Evolutionary conservation across 23 red algal genomes (phyloP).

Genomic region (Gracilaria domingensis): DNA sequence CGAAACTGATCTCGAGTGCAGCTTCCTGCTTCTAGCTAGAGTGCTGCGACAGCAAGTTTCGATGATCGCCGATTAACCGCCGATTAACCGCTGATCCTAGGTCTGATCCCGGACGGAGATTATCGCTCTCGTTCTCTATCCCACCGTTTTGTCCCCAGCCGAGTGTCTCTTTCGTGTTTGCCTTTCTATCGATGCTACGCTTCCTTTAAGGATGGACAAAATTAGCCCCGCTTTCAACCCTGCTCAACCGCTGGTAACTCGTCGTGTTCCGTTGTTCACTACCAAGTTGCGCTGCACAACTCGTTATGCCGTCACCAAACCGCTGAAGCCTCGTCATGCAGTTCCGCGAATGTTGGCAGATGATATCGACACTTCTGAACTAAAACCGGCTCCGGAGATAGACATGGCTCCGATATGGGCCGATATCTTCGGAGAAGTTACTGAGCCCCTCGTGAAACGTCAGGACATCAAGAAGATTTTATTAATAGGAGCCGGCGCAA

Average conservation of each 20-base stretch:
- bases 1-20: neutral
- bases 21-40: too few relatives aligned
- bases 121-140: neutral
- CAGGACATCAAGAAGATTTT: conserved; percentile 89
- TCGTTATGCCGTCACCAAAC: neutral
- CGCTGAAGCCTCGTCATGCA: neutral
- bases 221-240: neutral
- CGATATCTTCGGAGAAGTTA: conserved; percentile 33
- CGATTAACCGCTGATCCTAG: too few relatives aligned
- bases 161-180: neutral
- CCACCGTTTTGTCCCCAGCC: neutral
- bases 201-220: neutral
- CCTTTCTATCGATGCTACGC: neutral
- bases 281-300: neutral
- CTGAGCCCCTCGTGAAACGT: conserved; percentile 34
- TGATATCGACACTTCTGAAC: neutral
- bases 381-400: conserved; percentile 2
- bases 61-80: neutral
- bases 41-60: too few relatives aligned
- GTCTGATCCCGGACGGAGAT: neutral
- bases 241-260: conserved; percentile 10
- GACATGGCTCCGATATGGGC: conserved; percentile 41
- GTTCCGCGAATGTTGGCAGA: conserved; percentile 9
- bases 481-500: conserved; percentile 96
- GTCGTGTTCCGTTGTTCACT: neutral